Percentiles rank a stretch among this genome's conserved stretches.
Evolutionary conservation across 2,329 filamentous ascomycete species (phyloP).

Genomic region (Alternaria sp.): DNA sequence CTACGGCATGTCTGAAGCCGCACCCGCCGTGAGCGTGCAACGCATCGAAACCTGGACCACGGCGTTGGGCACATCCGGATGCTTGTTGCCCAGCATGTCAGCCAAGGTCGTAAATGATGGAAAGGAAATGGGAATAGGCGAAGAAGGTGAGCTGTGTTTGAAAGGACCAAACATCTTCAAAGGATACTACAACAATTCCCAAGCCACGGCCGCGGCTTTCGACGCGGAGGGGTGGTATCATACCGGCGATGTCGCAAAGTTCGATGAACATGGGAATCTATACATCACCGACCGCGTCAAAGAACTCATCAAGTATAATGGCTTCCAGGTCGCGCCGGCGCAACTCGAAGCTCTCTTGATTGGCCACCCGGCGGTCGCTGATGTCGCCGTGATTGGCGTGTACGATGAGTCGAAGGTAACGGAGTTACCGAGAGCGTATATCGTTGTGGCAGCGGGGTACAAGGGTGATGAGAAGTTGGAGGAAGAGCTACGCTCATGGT

Average conservation of each 20-base stretch:
- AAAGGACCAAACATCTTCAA: background rate
- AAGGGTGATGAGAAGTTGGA: background rate
- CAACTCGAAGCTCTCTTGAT: conserved; percentile 63
- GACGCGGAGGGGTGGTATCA: background rate
- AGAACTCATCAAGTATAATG: conserved; percentile 66
- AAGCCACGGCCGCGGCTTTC: background rate
- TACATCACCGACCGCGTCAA: conserved; percentile 46
- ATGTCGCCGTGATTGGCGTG: conserved; percentile 62
- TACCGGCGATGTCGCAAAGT: conserved; percentile 5
- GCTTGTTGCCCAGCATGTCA: conserved; percentile 46
- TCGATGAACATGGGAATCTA: conserved; percentile 38
- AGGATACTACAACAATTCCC: background rate
- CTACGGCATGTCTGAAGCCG: background rate
- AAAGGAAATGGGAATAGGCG: background rate
- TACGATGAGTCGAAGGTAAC: background rate
- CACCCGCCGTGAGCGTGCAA: background rate
- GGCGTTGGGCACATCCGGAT: conserved; percentile 46
- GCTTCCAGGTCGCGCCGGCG: conserved; percentile 65
- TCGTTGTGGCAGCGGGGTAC: background rate
- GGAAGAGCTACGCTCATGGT: background rate
- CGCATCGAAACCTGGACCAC: conserved; percentile 33
- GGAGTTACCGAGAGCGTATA: background rate
- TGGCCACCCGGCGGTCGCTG: conserved; percentile 61
- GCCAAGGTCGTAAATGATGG: conserved; percentile 16
- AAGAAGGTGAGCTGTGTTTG: background rate